These are phyloP conservation scores for Pyrenophora tritici-repentis DNA, from an alignment of 2,329 filamentous ascomycete genomes.

Conservation along the genomic window DNA sequence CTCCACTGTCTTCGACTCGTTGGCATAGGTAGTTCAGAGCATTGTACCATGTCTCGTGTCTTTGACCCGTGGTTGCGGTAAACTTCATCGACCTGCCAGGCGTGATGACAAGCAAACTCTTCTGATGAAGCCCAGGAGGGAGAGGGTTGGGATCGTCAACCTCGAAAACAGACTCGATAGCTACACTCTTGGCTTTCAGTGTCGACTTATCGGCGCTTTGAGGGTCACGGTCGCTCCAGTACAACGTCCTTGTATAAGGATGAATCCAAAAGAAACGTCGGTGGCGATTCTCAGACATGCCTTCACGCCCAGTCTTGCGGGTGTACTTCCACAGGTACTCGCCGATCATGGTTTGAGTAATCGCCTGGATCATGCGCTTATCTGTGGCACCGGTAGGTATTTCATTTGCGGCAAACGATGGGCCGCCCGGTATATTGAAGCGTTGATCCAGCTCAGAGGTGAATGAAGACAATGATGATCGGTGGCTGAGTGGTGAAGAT, in stretches of 20 bases:
- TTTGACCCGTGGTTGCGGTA: conserved; percentile 88
- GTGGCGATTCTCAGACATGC: conserved; percentile 87
- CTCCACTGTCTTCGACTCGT: conserved; percentile 61
- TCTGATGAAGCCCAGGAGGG: conserved; percentile 90
- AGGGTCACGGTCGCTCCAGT: conserved; percentile 94
- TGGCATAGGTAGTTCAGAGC: conserved; percentile 90
- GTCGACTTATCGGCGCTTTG: conserved; percentile 76
- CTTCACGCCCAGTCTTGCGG: conserved; percentile 85
- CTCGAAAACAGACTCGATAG: conserved; percentile 89
- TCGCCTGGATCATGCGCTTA: conserved; percentile 97
- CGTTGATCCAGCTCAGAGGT: conserved; percentile 89
- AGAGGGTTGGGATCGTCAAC: conserved; percentile 94
- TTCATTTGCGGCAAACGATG: conserved; percentile 58
- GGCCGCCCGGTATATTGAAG: conserved; percentile 69
- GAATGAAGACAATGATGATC: conserved; percentile 93
- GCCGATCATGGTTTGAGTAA: conserved; percentile 99
- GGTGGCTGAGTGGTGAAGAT: conserved; percentile 62
- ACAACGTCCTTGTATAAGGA: conserved; percentile 92
- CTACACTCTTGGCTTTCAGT: conserved; percentile 83
- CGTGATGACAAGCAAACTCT: conserved; percentile 88
- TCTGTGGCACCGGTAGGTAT: conserved; percentile 74
- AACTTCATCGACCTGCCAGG: conserved; percentile 90
- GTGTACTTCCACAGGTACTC: conserved; percentile 99
- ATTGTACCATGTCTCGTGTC: conserved; percentile 99
- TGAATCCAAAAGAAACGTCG: conserved; percentile 99